A percentile compares a stretch with the other conserved stretches of the same genome.
These are phyloP conservation scores for Fraxinus quadrangulata DNA, from an alignment of 257 asterid genomes.

Conservation along the genomic window DNA sequence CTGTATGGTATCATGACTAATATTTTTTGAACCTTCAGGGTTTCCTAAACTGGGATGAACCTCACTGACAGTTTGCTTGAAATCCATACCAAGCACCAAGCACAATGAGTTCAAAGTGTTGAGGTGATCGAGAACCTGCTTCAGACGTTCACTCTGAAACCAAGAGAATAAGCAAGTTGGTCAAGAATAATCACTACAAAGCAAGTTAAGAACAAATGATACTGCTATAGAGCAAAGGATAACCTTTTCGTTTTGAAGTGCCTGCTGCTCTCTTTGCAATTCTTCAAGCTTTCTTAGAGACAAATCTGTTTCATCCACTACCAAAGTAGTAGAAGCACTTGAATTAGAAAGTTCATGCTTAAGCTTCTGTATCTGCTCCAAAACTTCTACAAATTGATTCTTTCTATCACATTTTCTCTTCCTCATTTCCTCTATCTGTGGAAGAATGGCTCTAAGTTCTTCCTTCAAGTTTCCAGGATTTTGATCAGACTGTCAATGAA, in stretches of 20 bases:
- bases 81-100: conserved; percentile 87
- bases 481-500: conserved; percentile 62
- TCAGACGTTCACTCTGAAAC: conserved; percentile 86
- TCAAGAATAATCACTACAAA: conserved; percentile 15
- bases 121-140: conserved; percentile 69
- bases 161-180: conserved; percentile 26
- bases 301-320: conserved; percentile 73
- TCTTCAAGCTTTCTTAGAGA: conserved; percentile 84
- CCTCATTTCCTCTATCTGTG: conserved; percentile 87
- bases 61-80: conserved; percentile 60
- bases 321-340: conserved; percentile 34
- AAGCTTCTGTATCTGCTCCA: conserved; percentile 62
- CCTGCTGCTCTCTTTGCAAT: conserved; percentile 70
- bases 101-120: conserved; percentile 68
- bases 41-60: conserved; percentile 87
- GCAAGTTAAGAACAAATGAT: background rate
- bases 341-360: conserved; percentile 60
- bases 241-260: conserved; percentile 86
- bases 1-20: conserved; percentile 69
- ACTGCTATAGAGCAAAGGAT: conserved; percentile 9
- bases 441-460: conserved; percentile 73
- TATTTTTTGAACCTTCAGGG: conserved; percentile 62
- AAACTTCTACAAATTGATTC: conserved; percentile 63
- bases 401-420: conserved; percentile 75
- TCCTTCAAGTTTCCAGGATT: conserved; percentile 74